Conservation (phyloP, 2,329 filamentous ascomycete genomes). For the Colletotrichum chlorophyti region DNA sequence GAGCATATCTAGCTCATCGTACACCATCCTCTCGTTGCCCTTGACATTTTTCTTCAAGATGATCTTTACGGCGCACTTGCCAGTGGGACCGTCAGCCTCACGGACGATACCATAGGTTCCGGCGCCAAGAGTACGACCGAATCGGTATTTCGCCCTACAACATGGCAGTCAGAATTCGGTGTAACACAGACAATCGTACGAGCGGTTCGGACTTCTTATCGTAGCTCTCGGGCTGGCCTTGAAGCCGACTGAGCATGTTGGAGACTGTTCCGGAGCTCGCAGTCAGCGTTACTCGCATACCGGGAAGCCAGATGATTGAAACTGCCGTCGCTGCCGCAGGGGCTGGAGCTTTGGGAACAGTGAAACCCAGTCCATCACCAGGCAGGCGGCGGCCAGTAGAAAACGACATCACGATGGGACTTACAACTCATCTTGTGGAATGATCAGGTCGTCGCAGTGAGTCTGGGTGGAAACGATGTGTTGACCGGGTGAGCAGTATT, state of each 20-base stretch:
- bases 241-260: slow-evolving; percentile 93
- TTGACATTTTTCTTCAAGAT: slow-evolving; percentile 99
- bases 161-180: slow-evolving; percentile 29
- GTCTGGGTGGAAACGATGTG: neutral
- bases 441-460: neutral
- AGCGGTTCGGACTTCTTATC: slow-evolving; percentile 82
- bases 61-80: slow-evolving; percentile 96
- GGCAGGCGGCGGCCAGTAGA: neutral
- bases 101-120: slow-evolving; percentile 98
- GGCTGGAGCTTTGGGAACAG: neutral
- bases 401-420: slow-evolving; percentile 29
- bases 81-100: slow-evolving; percentile 84
- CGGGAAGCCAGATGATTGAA: neutral
- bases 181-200: slow-evolving; percentile 22
- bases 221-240: slow-evolving; percentile 97
- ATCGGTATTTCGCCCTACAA: slow-evolving; percentile 81
- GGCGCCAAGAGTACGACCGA: slow-evolving; percentile 92
- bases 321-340: neutral
- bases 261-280: slow-evolving; percentile 63
- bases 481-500: neutral
- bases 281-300: slow-evolving; percentile 32
- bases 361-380: neutral
- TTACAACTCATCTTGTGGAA: slow-evolving; percentile 47
- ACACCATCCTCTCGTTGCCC: slow-evolving; percentile 98
- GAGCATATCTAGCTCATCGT: slow-evolving; percentile 94